phyloP scores from a whole-genome alignment of 331 rosid genomes.

The Quercus phellos region DNA sequence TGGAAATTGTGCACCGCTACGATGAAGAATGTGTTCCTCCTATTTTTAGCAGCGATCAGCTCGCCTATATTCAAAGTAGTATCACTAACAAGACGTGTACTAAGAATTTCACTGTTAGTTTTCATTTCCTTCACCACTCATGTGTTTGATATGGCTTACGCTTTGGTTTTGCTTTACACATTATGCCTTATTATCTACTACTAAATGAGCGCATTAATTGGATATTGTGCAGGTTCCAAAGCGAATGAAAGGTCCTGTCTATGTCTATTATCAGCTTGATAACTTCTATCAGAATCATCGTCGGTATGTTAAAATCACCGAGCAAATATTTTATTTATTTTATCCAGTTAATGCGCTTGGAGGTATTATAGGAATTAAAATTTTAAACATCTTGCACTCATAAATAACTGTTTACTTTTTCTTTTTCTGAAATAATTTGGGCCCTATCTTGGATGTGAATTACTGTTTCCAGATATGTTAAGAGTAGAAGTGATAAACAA shows the following conservation, averaged over 20 bases:
- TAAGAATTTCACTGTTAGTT: constrained; percentile 56
- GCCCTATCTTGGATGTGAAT: background rate
- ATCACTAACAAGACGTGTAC: constrained; percentile 62
- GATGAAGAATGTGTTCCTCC: constrained; percentile 56
- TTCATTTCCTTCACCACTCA: background rate
- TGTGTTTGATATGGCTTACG: background rate
- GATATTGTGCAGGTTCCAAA: constrained; percentile 50
- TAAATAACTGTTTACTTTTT: background rate
- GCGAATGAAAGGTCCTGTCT: constrained; percentile 69
- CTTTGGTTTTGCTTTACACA: background rate
- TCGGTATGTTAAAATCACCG: constrained; percentile 38
- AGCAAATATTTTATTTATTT: constrained; percentile 1
- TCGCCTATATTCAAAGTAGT: constrained; percentile 45
- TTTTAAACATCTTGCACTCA: background rate
- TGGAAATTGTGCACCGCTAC: constrained; percentile 48
- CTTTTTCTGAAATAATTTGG: background rate
- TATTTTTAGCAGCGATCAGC: constrained; percentile 10
- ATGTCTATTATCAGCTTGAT: constrained; percentile 74
- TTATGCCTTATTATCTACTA: background rate
- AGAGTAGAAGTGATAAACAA: constrained; percentile 73
- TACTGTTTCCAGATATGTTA: constrained; percentile 55
- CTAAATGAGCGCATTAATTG: constrained; percentile 4
- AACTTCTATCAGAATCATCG: constrained; percentile 88
- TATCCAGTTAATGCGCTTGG: background rate
- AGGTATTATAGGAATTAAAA: no score